Evolutionary conservation across 441 rosid genomes (phyloP), one percentile per base, ranked within the genome.

Genomic region (Corymbia calophylla): DNA sequence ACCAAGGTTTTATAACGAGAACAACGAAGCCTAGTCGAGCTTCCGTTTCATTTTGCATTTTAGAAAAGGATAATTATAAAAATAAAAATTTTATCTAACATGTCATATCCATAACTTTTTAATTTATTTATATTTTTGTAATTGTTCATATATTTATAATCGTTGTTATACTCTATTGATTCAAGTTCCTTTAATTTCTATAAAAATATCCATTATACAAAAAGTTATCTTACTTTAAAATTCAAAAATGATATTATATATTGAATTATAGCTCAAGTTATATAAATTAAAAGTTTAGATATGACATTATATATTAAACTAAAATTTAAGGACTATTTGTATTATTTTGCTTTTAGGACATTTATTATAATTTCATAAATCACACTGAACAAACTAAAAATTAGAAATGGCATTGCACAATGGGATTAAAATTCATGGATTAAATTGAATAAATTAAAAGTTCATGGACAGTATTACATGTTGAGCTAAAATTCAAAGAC

Each of bases 21-120:
- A 70, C 15, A 0, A 18, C 25, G 35, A 1, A 70, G 81, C 27
- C 48, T 3, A 12, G 21, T 73, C 82, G 49, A 73, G 48, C 82
- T 73, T 35, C 25, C 49, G 5, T 35, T 73, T 6, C 48, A 35
- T 70, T 70, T 70, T 70, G 8, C 81, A 19, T 19, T 18, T 73
- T 21, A 35, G 29, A 31, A 16, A 19, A 6, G 2, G 0, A 66
- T 31, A 66, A 66, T 16, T 8, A 8, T 9, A 66, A 0, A 31
- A 16, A 66, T 14, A 6, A 8, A 6, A 14, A n/a, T 0, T 64
- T 64, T n/a, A 6, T 5, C 0, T 4, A 16, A 31, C 2, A 0
- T 0, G 0, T 1, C 8, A 5, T 3, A 3, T 21, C 1, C 1
- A 0, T 35, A 9, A 32, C 32, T 0, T 18, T 32, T 70, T 18